These are phyloP conservation scores for Francoa sonchifolia DNA, from an alignment of 441 rosid species.

Conservation along the genomic window DNA sequence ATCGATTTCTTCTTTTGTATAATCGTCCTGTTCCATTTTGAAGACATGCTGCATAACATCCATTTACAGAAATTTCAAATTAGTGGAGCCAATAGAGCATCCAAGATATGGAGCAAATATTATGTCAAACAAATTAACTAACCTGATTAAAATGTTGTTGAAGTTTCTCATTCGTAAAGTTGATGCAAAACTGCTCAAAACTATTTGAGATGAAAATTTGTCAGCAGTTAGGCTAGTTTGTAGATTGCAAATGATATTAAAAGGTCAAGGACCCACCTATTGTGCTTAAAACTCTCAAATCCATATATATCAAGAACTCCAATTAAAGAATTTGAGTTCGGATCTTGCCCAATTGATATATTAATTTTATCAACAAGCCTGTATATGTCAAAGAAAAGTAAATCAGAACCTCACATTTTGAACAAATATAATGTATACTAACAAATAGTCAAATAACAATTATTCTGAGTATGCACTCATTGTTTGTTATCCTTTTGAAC, in stretches of 20 bases:
- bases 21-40: conserved; percentile 99
- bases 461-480: neutral
- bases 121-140: conserved; percentile 8
- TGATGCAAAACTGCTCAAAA: conserved; percentile 99
- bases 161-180: conserved; percentile 97
- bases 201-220: conserved; percentile 22
- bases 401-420: neutral
- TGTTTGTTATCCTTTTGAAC: conserved; percentile 1
- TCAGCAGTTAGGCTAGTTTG: conserved; percentile 11
- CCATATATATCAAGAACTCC: conserved; percentile 99
- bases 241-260: neutral
- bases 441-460: too few species aligned
- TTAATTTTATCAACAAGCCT: conserved; percentile 97
- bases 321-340: conserved; percentile 78
- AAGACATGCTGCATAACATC: conserved; percentile 78
- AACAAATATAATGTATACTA: conserved; percentile 3
- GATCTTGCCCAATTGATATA: conserved; percentile 92
- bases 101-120: conserved; percentile 5
- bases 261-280: conserved; percentile 45
- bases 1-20: too few species aligned
- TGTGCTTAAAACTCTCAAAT: conserved; percentile 94
- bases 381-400: conserved; percentile 16
- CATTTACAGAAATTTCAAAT: conserved; percentile 14
- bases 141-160: conserved; percentile 99
- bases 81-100: conserved; percentile 6